Evolutionary conservation across 2,329 filamentous ascomycete genomes (phyloP).

Genomic region (Exserohilum rostratum): DNA sequence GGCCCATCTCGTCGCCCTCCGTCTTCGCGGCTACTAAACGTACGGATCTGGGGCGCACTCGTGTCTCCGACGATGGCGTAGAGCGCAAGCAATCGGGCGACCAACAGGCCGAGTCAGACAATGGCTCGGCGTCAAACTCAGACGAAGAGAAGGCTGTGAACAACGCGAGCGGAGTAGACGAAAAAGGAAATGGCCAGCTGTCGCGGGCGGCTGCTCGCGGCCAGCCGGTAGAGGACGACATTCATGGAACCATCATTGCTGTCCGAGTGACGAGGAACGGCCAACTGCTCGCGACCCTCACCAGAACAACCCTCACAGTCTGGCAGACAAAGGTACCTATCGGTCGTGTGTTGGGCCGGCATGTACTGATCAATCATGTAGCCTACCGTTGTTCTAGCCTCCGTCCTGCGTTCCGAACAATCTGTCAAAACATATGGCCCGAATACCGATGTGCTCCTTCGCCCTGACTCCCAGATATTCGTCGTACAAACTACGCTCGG

Average conservation of each 20-base stretch:
- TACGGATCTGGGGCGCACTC: slow-evolving; percentile 59
- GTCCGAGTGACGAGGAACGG: slow-evolving; percentile 79
- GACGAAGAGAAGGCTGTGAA: slow-evolving; percentile 17
- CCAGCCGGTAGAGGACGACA: slow-evolving; percentile 39
- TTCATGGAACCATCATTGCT: slow-evolving; percentile 72
- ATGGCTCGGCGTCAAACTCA: slow-evolving; percentile 10
- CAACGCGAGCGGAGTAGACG: slow-evolving; percentile 14
- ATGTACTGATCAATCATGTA: slow-evolving; percentile 51
- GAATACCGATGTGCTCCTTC: slow-evolving; percentile 82
- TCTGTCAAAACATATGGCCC: slow-evolving; percentile 84
- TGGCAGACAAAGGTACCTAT: slow-evolving; percentile 90
- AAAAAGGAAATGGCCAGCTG: slow-evolving; percentile 13
- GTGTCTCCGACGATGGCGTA: slow-evolving; percentile 67
- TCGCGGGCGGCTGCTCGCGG: slow-evolving; percentile 9
- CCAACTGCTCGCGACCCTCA: slow-evolving; percentile 86
- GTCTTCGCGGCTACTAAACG: slow-evolving; percentile 80
- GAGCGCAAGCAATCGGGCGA: slow-evolving; percentile 26
- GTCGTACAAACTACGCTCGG: slow-evolving; percentile 86
- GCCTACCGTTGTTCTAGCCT: slow-evolving; percentile 87
- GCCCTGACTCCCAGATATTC: slow-evolving; percentile 89
- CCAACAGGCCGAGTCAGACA: slow-evolving; percentile 24
- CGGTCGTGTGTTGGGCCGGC: slow-evolving; percentile 12
- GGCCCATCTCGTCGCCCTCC: slow-evolving; percentile 83
- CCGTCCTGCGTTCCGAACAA: slow-evolving; percentile 78
- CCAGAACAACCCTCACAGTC: slow-evolving; percentile 81